These are phyloP conservation scores for Phyllosticta paracitricarpa DNA, from an alignment of 2,329 filamentous ascomycete genomes.

Conservation along the genomic window DNA sequence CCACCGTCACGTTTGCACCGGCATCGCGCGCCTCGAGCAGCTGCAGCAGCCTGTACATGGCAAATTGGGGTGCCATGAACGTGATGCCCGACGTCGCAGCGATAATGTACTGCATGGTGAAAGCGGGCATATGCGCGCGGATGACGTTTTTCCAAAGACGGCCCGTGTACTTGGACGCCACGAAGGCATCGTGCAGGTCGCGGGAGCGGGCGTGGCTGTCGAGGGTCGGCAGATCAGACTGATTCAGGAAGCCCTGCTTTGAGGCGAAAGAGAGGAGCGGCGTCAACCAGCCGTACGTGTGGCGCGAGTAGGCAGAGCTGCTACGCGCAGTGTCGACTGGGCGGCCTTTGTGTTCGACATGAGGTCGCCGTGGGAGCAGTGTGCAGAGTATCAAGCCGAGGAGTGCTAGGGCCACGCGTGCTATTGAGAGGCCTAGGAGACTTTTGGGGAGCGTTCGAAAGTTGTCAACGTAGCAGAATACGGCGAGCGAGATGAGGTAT, in stretches of 20 bases:
- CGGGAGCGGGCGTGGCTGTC: slow-evolving; percentile 8
- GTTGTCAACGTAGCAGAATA: slow-evolving; percentile 3
- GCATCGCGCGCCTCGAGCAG: slow-evolving; percentile 48
- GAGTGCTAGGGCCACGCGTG: neutral
- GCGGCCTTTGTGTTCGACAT: neutral
- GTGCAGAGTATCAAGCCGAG: slow-evolving; percentile 5
- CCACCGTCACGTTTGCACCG: slow-evolving; percentile 37
- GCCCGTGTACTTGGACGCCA: slow-evolving; percentile 12
- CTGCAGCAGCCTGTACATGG: slow-evolving; percentile 55
- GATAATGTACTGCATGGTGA: slow-evolving; percentile 51
- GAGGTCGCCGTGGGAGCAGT: neutral
- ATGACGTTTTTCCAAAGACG: slow-evolving; percentile 53
- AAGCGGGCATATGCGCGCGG: slow-evolving; percentile 44
- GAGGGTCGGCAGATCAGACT: slow-evolving; percentile 11
- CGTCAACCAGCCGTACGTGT: slow-evolving; percentile 56
- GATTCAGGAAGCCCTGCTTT: slow-evolving; percentile 1
- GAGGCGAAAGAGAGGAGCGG: slow-evolving; percentile 35
- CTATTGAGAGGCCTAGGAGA: slow-evolving; percentile 4
- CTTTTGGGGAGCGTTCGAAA: neutral
- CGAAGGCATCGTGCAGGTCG: slow-evolving; percentile 12
- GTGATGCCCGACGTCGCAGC: slow-evolving; percentile 46
- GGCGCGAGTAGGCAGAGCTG: slow-evolving; percentile 49
- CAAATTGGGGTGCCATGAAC: slow-evolving; percentile 62
- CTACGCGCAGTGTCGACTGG: slow-evolving; percentile 55
- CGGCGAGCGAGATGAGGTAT: slow-evolving; percentile 4